Base-by-base conservation (phyloP, 1,284 basidiomycete genomes). In the Ustilago xerochloae region DNA sequence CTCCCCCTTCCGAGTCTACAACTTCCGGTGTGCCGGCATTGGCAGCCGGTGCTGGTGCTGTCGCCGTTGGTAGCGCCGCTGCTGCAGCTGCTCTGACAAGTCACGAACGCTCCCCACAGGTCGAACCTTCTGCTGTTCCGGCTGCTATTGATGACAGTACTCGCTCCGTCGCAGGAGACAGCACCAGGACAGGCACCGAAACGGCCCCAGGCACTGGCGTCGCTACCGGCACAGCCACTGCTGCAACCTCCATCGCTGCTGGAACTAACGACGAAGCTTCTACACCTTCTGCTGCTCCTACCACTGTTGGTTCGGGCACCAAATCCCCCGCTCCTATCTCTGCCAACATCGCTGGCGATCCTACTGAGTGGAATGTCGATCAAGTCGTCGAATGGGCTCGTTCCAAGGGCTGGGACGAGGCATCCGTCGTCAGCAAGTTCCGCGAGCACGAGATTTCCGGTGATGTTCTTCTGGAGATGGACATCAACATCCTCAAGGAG, bases 391-490 rank as follows among this genome's bases (percentile, higher is more conserved):
- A 91, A 1, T 99, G 96, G 96, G 87, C 94, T 18, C 90, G 89
- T 81, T 87, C 86, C 50, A 93, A 92, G 85, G 92, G 92, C 5
- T 97, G 98, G 75, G 94, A 96, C 76, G 88, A 91, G 56, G 87
- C 88, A 47, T 90, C 94, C 1, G 90, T 81, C 13, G 70, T 91
- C 70, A 88, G 90, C 74, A 96, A 93, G 85, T 97, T 99, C 80
- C 89, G 54, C 24, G 78, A 84, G 59, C 95, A 99, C 89, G 96
- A 99, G 85, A 99, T 99, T 65, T 93, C 94, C 0, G 96, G 97
- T 15, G 97, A 99, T 79, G 92, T 98, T 22, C 88, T 99, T 5
- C 89, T 99, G 59, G 95, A 97, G 78, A 91, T 99, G 74, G 94
- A 98, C 78, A 90, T 91, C 51, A 92, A 91, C 78, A 88, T 97